phyloP scores from a whole-genome alignment of 306 rosid species.

The Pueraria montana region DNA sequence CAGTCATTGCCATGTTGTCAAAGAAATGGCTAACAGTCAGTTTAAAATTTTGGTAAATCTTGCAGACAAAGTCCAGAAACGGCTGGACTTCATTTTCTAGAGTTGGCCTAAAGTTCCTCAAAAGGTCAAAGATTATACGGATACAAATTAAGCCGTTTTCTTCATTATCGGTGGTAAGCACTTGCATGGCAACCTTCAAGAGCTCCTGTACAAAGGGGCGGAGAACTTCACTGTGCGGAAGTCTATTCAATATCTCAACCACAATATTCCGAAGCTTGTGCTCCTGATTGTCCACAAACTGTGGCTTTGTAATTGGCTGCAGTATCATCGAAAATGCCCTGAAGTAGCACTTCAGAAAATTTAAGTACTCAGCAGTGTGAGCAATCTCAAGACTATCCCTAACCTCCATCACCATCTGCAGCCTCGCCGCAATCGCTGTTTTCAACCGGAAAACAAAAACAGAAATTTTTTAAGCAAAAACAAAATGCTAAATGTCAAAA shows the following conservation, averaged over 20 bases:
- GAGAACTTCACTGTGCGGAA: slow-evolving; percentile 97
- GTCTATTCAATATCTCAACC: slow-evolving; percentile 95
- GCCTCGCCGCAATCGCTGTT: slow-evolving; percentile 80
- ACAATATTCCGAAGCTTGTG: slow-evolving; percentile 93
- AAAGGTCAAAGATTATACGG: slow-evolving; percentile 93
- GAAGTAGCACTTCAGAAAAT: slow-evolving; percentile 92
- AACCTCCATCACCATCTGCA: slow-evolving; percentile 98
- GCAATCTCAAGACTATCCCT: slow-evolving; percentile 98
- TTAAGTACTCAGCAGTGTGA: slow-evolving; percentile 96
- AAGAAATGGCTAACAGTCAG: slow-evolving; percentile 89
- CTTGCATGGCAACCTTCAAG: slow-evolving; percentile 94
- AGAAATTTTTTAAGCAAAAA: not conserved
- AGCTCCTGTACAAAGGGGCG: slow-evolving; percentile 98
- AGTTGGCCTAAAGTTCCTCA: slow-evolving; percentile 93
- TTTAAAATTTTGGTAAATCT: slow-evolving; percentile 91
- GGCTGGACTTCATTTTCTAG: slow-evolving; percentile 94
- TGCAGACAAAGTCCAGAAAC: slow-evolving; percentile 90
- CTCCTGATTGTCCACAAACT: slow-evolving; percentile 80
- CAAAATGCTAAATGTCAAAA: not conserved
- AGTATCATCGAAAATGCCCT: slow-evolving; percentile 81
- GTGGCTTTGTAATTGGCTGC: slow-evolving; percentile 84
- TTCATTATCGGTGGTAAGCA: slow-evolving; percentile 92
- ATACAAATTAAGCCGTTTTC: slow-evolving; percentile 91
- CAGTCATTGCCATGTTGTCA: slow-evolving; percentile 67
- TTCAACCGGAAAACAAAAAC: not conserved